These are phyloP conservation scores for Eragrostis nindensis DNA, from an alignment of 176 grass and related monocot species.

Conservation along the genomic window DNA sequence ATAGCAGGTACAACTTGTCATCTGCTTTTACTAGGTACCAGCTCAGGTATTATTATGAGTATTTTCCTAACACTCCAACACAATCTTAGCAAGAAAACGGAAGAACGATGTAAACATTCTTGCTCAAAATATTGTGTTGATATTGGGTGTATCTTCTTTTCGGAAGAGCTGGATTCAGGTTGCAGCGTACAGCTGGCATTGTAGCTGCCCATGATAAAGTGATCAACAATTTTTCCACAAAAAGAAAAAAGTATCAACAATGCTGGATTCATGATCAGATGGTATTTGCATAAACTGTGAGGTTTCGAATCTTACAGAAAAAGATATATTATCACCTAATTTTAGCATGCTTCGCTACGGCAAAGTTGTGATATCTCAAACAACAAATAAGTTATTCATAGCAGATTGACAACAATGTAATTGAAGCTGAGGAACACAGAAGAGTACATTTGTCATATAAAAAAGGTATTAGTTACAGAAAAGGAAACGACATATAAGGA, in stretches of 20 bases:
- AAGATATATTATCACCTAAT: neutral
- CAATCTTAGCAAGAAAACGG: constrained; percentile 21
- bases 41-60: constrained; percentile 16
- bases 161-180: neutral
- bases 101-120: constrained; percentile 20
- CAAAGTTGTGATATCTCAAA: constrained; percentile 17
- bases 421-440: neutral
- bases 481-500: neutral
- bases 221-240: too few species aligned
- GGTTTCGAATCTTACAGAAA: constrained; percentile 15
- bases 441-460: constrained; percentile 13
- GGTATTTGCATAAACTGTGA: neutral
- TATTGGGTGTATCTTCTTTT: neutral
- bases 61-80: too few species aligned
- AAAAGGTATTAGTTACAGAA: neutral
- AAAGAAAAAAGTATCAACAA: neutral
- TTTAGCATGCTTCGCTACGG: constrained; percentile 6
- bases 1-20: constrained; percentile 16
- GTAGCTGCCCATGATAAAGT: neutral
- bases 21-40: constrained; percentile 18
- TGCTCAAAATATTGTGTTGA: neutral
- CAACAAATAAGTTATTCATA: constrained; percentile 21
- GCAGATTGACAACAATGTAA: constrained; percentile 21
- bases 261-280: neutral
- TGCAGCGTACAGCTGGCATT: constrained; percentile 20